These are phyloP conservation scores for Leptographium wingfieldii DNA, from an alignment of 2,329 filamentous ascomycete species.

Conservation along the genomic window DNA sequence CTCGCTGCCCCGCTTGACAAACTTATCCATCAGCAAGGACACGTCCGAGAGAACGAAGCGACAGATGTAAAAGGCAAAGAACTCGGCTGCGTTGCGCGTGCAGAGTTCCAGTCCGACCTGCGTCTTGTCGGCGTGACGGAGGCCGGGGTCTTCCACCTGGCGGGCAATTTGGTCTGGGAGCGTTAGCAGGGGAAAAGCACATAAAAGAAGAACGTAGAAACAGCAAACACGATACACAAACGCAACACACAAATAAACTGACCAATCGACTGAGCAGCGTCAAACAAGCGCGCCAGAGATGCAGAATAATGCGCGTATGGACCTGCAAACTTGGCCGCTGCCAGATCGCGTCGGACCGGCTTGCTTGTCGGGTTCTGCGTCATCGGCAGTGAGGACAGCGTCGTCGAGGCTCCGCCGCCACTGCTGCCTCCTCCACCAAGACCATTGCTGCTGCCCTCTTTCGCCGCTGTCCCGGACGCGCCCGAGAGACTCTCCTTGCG, in stretches of 20 bases:
- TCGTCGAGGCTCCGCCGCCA: conserved; percentile 2
- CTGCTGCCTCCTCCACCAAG: conserved; percentile 18
- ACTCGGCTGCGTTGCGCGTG: conserved; percentile 86
- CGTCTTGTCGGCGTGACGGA: conserved; percentile 83
- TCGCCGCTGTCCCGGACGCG: background rate
- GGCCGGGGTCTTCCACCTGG: conserved; percentile 87
- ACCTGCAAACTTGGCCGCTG: conserved; percentile 59
- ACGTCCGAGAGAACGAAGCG: conserved; percentile 87
- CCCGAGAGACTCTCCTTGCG: conserved; percentile 38
- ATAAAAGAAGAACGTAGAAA: background rate
- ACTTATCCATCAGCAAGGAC: conserved; percentile 80
- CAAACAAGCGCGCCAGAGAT: conserved; percentile 78
- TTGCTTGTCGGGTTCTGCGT: conserved; percentile 51
- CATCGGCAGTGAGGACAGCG: conserved; percentile 66
- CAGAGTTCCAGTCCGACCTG: conserved; percentile 92
- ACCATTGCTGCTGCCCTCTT: background rate
- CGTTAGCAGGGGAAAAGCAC: background rate
- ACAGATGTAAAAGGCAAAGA: conserved; percentile 94
- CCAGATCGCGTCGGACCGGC: conserved; percentile 59
- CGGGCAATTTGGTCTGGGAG: conserved; percentile 78
- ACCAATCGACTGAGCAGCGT: conserved; percentile 89
- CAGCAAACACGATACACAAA: background rate
- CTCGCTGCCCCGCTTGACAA: conserved; percentile 90
- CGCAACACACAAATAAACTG: conserved; percentile 24
- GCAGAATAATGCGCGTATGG: conserved; percentile 87